phyloP scores from a whole-genome alignment of 306 rosid genomes.

The Astragalus glycyphyllos region DNA sequence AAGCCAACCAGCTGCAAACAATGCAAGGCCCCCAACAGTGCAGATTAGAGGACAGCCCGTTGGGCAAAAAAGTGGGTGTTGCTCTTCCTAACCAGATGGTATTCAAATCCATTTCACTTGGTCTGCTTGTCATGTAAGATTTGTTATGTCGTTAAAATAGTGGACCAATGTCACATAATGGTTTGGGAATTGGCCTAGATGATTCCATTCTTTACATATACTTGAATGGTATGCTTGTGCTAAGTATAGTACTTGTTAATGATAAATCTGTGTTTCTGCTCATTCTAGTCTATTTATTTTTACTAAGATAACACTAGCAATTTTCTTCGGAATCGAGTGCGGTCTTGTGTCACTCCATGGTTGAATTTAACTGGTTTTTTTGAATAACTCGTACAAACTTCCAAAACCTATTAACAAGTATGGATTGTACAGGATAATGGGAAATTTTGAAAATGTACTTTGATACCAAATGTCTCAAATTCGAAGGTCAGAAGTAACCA shows the following conservation, averaged over 20 bases:
- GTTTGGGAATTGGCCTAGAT: slow-evolving; percentile 52
- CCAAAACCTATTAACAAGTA: no score
- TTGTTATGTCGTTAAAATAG: slow-evolving; percentile 44
- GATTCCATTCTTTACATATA: slow-evolving; percentile 52
- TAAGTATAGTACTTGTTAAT: slow-evolving; percentile 46
- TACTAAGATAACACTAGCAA: neutral
- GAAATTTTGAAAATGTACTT: no score
- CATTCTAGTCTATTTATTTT: slow-evolving; percentile 3
- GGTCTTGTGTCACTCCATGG: neutral
- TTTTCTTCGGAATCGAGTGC: neutral
- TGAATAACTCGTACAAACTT: no score
- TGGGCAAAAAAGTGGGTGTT: slow-evolving; percentile 60
- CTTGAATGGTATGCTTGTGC: slow-evolving; percentile 49
- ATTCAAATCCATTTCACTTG: slow-evolving; percentile 33
- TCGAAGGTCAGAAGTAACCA: no score
- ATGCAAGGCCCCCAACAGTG: slow-evolving; percentile 61
- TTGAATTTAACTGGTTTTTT: neutral
- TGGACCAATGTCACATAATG: slow-evolving; percentile 45
- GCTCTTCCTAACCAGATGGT: slow-evolving; percentile 51
- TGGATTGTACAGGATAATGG: no score
- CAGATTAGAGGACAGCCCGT: slow-evolving; percentile 66
- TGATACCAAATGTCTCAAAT: no score
- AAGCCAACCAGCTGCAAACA: slow-evolving; percentile 50
- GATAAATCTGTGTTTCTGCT: slow-evolving; percentile 41
- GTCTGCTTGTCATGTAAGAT: slow-evolving; percentile 45